A percentile compares a stretch with the other conserved stretches of the same genome.
Conservation (phyloP, 108 stramenopile genomes). For the Stephanodiscus minutulus region DNA sequence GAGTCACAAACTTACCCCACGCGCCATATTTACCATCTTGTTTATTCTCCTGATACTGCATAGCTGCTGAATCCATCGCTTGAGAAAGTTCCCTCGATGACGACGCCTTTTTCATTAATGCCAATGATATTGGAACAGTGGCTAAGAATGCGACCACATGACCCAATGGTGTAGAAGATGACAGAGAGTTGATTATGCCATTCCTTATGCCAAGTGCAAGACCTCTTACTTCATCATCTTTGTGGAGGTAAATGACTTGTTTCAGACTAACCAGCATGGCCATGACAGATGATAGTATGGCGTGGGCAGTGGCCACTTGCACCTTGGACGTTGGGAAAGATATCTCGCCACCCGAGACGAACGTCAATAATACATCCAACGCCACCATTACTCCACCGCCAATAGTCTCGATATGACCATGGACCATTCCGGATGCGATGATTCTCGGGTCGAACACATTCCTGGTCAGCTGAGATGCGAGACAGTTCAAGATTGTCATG, state of each 20-base stretch:
- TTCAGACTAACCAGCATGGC: slow-evolving; percentile 24
- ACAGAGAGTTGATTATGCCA: slow-evolving; percentile 29
- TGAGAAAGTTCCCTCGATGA: slow-evolving; percentile 15
- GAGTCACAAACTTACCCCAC: slow-evolving; percentile 44
- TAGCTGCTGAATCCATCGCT: slow-evolving; percentile 29
- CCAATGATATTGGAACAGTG: slow-evolving; percentile 20
- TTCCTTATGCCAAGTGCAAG: slow-evolving; percentile 25
- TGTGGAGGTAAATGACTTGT: slow-evolving; percentile 37
- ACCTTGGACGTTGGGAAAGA: slow-evolving; percentile 6
- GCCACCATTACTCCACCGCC: slow-evolving; percentile 30
- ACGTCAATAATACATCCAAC: slow-evolving; percentile 29
- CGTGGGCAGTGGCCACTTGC: slow-evolving; percentile 21
- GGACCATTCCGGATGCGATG: slow-evolving; percentile 1
- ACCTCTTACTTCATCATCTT: slow-evolving; percentile 23
- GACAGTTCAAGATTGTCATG: slow-evolving; percentile 27
- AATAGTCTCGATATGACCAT: slow-evolving; percentile 23
- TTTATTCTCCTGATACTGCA: slow-evolving; percentile 6
- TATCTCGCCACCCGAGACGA: slow-evolving; percentile 30
- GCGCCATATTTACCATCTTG: slow-evolving; percentile 31
- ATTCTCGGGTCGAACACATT: slow-evolving; percentile 24
- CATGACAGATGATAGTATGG: slow-evolving; percentile 26
- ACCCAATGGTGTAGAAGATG: slow-evolving; percentile 42
- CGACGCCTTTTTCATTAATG: slow-evolving; percentile 25
- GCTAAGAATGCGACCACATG: slow-evolving; percentile 41
- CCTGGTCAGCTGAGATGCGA: slow-evolving; percentile 19